Evolutionary conservation across 345 rosid genomes (phyloP), one percentile per base, ranked within the genome.

Genomic region (Euclidium syriacum): DNA sequence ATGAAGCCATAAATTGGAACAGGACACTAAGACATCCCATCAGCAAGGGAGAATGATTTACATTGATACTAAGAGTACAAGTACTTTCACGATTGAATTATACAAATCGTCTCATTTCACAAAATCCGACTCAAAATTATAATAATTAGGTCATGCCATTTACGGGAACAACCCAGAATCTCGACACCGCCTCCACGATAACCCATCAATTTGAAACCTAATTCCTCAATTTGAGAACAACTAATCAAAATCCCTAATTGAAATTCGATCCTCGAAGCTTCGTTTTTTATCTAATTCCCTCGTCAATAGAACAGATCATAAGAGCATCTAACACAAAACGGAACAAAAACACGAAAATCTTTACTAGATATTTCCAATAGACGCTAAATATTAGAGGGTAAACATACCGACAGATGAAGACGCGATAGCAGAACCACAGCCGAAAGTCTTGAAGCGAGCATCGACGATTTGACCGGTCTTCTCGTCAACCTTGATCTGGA

Each of bases 401-500:
- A 55, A 66, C 85, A 9, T 55, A 91, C 98, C 98, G 1, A 91
- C 96, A 25, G 98, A 91, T 8, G 98, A 91, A 1, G 98, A 94
- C 0, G 99, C 99, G 57, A 95, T 90, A 4, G 99, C 98, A 0
- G 99, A 95, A 0, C 99, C 99, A 53, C 98, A 95, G 10, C 99
- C 99, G 55, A 95, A 95, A 52, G 99, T 95, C 86, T 95, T 95
- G 64, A 95, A 95, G 18, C 99, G 67, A 54, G 99, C 98, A 65
- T 95, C 98, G 3, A 76, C 62, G 67, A 95, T 95, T 73, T 88
- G 75, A 4, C 95, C 97, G 10, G 88, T 82, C 60, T 78, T 68
- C 43, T 95, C 94, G 62, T 95, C 96, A 41, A 90, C 90, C 84
- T 73, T 95, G 39, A 95, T 90, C 58, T 95, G 99, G 19, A 95